Base-by-base conservation (phyloP, 1,139 yeast genomes). In the Geotrichum citri-aurantii region DNA sequence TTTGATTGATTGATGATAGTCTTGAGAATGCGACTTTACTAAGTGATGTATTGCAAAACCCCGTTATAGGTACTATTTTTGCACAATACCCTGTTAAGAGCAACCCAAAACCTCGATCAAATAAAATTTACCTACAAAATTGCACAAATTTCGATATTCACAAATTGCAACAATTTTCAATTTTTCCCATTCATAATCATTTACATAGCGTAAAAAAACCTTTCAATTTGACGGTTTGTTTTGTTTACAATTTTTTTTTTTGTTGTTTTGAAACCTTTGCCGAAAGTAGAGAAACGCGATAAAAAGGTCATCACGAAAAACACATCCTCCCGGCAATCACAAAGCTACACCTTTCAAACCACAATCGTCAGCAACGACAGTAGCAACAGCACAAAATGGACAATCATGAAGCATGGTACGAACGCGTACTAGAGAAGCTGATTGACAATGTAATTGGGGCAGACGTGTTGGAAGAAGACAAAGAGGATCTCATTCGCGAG, bases 361-460 rank as follows among this genome's bases (percentile, higher is more conserved):
- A 11, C 33, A 11, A 17, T 33, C 52, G 8, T 12, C 44, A 19
- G 31, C 26, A 23, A 3, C 44, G 27, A 49, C 11, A 49, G 8
- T 17, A 29, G n/a, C 52, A 26, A 23, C 50, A 48, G 24, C 37
- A 26, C 26, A 48, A 48, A 31, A 50, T 21, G 27, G 42, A 37
- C 19, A 46, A 50, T 37, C 53, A 50, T 23, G 24, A 24, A 37
- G 33, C 52, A n/a, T 54, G 56, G 57, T 46, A 53, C 5, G 56
- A 54, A 47, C 57, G 55, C 31, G 56, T 56, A 23, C 24, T 59
- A 14, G 55, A 50, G 19, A 56, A 54, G 29, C 51, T 59, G 4
- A 53, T 59, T 29, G 59, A 56, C 24, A 53, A 54, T 48, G 50
- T 57, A 19, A 50, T 59, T 29, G 61, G 59, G 2, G 57, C 44